A percentile compares a stretch with the other conserved stretches of the same genome.
Evolutionary conservation across 768 basidiomycete genomes (phyloP).

Genomic region (Glaciozyma martinii): DNA sequence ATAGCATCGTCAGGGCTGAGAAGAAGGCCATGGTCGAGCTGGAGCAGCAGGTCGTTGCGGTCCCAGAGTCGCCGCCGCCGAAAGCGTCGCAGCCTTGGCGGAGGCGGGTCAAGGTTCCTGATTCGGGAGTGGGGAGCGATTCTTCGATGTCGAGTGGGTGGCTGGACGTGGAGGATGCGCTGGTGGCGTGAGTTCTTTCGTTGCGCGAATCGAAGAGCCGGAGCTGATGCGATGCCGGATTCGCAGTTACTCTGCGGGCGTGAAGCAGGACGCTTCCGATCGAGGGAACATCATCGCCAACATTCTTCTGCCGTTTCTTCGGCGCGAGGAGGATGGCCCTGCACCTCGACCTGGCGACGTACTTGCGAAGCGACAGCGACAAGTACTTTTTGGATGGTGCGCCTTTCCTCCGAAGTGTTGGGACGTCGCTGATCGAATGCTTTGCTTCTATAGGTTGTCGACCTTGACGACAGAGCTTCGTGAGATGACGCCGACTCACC

Average conservation of each 20-base stretch:
- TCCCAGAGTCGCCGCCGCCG: neutral
- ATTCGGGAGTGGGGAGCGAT: conserved; percentile 27
- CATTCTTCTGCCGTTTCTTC: conserved; percentile 38
- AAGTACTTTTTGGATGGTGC: conserved; percentile 40
- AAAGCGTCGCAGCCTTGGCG: neutral
- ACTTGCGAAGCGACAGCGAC: conserved; percentile 32
- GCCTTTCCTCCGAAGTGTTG: neutral
- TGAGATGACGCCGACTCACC: conserved; percentile 40
- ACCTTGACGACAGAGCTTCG: conserved; percentile 35
- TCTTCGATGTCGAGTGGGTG: conserved; percentile 23
- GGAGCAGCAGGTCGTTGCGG: neutral
- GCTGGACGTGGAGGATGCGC: conserved; percentile 20
- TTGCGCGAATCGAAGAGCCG: neutral
- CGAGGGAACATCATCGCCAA: conserved; percentile 37
- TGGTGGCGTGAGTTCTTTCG: neutral
- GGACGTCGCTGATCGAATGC: neutral
- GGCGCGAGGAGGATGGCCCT: conserved; percentile 38
- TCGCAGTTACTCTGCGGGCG: conserved; percentile 30
- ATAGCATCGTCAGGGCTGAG: neutral
- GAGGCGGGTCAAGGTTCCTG: conserved; percentile 16
- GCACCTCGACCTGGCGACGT: conserved; percentile 25
- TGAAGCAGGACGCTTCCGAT: conserved; percentile 33
- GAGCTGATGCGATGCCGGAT: neutral
- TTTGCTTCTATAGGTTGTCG: neutral
- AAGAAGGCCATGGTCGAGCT: neutral